A percentile compares a stretch with the other conserved stretches of the same genome.
Conservation (phyloP, 345 rosid genomes). For the Salix koriyanagi region DNA sequence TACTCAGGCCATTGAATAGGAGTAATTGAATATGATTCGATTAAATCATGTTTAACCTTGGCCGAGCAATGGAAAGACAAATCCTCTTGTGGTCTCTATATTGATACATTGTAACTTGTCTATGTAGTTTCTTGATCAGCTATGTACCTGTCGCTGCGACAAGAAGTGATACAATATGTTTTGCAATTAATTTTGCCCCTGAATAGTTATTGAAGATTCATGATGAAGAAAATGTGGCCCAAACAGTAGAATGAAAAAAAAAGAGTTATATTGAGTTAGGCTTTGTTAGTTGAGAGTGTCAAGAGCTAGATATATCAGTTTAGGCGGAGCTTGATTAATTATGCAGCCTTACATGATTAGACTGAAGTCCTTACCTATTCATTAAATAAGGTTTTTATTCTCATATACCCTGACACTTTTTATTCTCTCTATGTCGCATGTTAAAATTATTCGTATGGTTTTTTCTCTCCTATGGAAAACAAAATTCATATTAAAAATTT, state of each 20-base stretch:
- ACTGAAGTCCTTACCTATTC: not conserved
- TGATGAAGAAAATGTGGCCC: not conserved
- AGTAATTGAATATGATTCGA: not conserved
- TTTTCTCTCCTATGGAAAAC: not conserved
- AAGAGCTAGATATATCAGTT: not conserved
- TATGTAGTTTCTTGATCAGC: not conserved
- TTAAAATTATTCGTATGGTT: not conserved
- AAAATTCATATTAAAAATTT: no score
- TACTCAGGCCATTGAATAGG: not conserved
- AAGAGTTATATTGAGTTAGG: not conserved
- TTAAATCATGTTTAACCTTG: not conserved
- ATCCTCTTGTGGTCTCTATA: not conserved
- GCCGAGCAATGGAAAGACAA: not conserved
- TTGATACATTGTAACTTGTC: not conserved
- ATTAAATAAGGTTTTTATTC: not conserved
- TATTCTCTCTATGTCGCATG: not conserved
- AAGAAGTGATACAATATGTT: not conserved
- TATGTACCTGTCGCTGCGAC: not conserved
- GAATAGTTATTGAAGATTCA: not conserved
- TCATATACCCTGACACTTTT: not conserved
- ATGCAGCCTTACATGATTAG: not conserved
- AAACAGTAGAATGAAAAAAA: not conserved
- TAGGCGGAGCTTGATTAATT: not conserved
- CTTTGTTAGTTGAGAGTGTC: not conserved
- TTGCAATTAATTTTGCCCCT: not conserved